Evolutionary conservation across 2,329 filamentous ascomycete species (phyloP).

Genomic region (Zarea fungicola): DNA sequence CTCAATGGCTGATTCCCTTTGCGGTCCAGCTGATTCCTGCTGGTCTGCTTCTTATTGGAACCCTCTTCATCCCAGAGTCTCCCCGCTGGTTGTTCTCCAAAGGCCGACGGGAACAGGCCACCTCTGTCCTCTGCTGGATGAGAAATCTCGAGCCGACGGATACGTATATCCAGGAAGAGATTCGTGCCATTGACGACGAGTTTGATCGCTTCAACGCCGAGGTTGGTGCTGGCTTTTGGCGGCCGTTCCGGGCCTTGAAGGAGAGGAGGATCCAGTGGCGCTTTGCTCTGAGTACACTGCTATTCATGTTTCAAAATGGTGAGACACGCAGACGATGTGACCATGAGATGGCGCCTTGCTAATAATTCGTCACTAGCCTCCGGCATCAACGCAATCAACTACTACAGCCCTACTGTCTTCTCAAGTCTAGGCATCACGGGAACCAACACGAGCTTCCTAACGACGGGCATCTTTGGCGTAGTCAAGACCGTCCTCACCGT

Average conservation of each 20-base stretch:
- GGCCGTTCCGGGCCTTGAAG: slow-evolving; percentile 57
- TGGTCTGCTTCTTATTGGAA: slow-evolving; percentile 54
- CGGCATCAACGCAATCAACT: slow-evolving; percentile 77
- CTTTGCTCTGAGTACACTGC: slow-evolving; percentile 65
- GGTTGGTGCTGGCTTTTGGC: slow-evolving; percentile 69
- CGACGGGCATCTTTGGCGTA: slow-evolving; percentile 72
- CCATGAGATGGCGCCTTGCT: not conserved
- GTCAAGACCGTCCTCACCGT: slow-evolving; percentile 67
- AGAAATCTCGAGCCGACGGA: slow-evolving; percentile 51
- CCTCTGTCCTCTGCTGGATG: slow-evolving; percentile 59
- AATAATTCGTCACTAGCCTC: slow-evolving; percentile 21
- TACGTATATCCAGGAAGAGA: slow-evolving; percentile 67
- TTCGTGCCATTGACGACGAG: slow-evolving; percentile 64
- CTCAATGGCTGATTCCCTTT: slow-evolving; percentile 62
- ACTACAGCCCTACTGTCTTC: slow-evolving; percentile 51
- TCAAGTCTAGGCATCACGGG: slow-evolving; percentile 43
- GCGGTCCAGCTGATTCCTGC: slow-evolving; percentile 63
- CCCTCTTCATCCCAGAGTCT: slow-evolving; percentile 58
- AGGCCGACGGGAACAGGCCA: slow-evolving; percentile 53
- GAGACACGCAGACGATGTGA: slow-evolving; percentile 13
- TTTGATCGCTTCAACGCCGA: slow-evolving; percentile 58
- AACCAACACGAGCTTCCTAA: slow-evolving; percentile 43
- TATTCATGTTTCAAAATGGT: slow-evolving; percentile 78
- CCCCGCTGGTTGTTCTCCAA: slow-evolving; percentile 65
- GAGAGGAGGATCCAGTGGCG: slow-evolving; percentile 60